Evolutionary conservation across 129 eudicot genomes (phyloP).

Genomic region (Lactuca sativa): DNA sequence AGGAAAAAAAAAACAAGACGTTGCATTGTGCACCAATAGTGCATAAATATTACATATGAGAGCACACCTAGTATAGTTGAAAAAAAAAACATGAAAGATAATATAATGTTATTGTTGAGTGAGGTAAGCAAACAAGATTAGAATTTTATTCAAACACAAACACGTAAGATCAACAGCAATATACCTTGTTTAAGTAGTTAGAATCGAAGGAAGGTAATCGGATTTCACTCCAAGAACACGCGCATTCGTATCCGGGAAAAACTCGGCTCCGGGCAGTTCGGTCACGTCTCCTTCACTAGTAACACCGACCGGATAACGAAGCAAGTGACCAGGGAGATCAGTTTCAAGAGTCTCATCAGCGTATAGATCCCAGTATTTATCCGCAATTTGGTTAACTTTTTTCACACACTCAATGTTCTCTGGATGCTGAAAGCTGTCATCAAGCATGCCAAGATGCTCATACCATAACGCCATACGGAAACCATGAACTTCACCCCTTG

Average conservation of each 20-base stretch:
- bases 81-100: not conserved
- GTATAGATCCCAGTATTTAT: constrained; percentile 70
- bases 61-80: not conserved
- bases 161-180: not conserved
- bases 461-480: constrained; percentile 87
- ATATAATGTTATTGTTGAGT: constrained; percentile 15
- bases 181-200: constrained; percentile 30
- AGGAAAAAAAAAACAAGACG: not conserved
- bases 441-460: constrained; percentile 84
- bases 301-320: constrained; percentile 64
- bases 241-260: constrained; percentile 75
- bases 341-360: constrained; percentile 52
- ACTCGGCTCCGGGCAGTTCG: constrained; percentile 64
- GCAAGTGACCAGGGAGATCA: constrained; percentile 86
- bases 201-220: constrained; percentile 65
- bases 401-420: constrained; percentile 52
- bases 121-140: constrained; percentile 22
- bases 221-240: constrained; percentile 62
- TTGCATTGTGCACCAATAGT: constrained; percentile 1
- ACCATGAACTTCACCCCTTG: constrained; percentile 75
- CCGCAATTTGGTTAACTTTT: constrained; percentile 60
- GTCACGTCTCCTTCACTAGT: constrained; percentile 52
- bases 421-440: constrained; percentile 59
- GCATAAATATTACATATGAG: constrained; percentile 23
- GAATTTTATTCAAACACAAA: constrained; percentile 13